Conservation (phyloP, 2,329 filamentous ascomycete genomes). For the Endocalyx cinctus region DNA sequence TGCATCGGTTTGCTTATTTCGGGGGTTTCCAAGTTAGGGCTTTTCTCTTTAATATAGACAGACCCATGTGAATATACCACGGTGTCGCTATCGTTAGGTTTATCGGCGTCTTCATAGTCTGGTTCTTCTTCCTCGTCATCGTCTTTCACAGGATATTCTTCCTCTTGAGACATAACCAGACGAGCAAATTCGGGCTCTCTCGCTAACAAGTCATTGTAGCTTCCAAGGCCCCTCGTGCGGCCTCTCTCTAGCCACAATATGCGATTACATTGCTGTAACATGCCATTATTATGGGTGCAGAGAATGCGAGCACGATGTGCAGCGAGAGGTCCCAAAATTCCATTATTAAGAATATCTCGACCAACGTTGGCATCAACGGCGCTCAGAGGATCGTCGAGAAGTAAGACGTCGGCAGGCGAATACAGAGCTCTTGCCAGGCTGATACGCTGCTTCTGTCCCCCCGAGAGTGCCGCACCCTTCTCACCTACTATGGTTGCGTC, state of each 20-base stretch:
- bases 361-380: constrained; percentile 64
- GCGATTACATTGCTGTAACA: constrained; percentile 61
- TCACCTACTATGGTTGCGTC: constrained; percentile 88
- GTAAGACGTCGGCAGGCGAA: constrained; percentile 58
- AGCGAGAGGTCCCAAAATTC: constrained; percentile 72
- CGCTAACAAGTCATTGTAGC: constrained; percentile 60
- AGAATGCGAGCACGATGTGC: constrained; percentile 81
- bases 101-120: constrained; percentile 36
- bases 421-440: constrained; percentile 80
- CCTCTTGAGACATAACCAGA: neutral
- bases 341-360: constrained; percentile 78
- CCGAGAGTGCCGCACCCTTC: constrained; percentile 85
- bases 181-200: constrained; percentile 53
- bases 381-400: constrained; percentile 62
- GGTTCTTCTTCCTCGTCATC: constrained; percentile 43
- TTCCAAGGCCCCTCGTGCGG: constrained; percentile 55
- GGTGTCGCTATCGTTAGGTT: constrained; percentile 31
- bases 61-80: too few species aligned
- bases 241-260: constrained; percentile 65
- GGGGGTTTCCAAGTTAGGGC: constrained; percentile 20
- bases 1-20: constrained; percentile 39
- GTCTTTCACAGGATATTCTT: constrained; percentile 55
- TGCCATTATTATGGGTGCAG: constrained; percentile 71
- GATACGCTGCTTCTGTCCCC: constrained; percentile 86
- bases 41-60: constrained; percentile 36